These are phyloP conservation scores for Pseudonitzschia multiseries DNA, from an alignment of 108 stramenopile genomes.

Conservation along the genomic window DNA sequence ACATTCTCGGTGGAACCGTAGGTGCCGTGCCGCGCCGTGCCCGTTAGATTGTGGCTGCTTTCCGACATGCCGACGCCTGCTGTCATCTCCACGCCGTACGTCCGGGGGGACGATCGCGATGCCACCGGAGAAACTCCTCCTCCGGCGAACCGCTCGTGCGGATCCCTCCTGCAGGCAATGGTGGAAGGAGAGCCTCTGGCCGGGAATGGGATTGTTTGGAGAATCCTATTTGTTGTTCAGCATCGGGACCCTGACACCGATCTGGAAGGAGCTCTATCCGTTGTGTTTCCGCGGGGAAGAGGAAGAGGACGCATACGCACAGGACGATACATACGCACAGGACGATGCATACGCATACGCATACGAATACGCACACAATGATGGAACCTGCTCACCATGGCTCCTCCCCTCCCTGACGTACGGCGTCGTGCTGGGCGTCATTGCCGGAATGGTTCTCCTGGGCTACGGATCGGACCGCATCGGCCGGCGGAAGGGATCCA, in stretches of 20 bases:
- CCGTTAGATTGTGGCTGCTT: too few relatives aligned
- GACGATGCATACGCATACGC: neutral
- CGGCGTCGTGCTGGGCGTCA: conserved; percentile 63
- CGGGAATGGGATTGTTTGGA: conserved; percentile 66
- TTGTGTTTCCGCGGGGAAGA: conserved; percentile 25
- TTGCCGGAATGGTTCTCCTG: conserved; percentile 59
- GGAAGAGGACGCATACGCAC: neutral
- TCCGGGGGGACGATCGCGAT: too few relatives aligned
- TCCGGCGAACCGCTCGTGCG: too few relatives aligned
- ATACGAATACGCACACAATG: neutral
- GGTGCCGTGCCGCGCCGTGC: too few relatives aligned
- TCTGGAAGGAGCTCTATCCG: conserved; percentile 61
- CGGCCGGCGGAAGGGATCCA: conserved; percentile 57
- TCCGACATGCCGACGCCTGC: too few relatives aligned
- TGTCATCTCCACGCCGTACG: too few relatives aligned
- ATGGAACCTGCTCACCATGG: conserved; percentile 17
- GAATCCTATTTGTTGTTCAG: conserved; percentile 79
- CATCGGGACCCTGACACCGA: conserved; percentile 65
- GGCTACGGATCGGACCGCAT: conserved; percentile 50
- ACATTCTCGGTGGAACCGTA: too few relatives aligned
- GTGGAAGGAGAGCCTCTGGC: conserved; percentile 7
- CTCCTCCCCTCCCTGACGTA: conserved; percentile 50
- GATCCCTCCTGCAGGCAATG: neutral
- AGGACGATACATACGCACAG: neutral
- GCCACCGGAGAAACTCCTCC: too few relatives aligned